These are phyloP conservation scores for Pyrenophora tritici-repentis DNA, from an alignment of 2,329 filamentous ascomycete species.

Conservation along the genomic window DNA sequence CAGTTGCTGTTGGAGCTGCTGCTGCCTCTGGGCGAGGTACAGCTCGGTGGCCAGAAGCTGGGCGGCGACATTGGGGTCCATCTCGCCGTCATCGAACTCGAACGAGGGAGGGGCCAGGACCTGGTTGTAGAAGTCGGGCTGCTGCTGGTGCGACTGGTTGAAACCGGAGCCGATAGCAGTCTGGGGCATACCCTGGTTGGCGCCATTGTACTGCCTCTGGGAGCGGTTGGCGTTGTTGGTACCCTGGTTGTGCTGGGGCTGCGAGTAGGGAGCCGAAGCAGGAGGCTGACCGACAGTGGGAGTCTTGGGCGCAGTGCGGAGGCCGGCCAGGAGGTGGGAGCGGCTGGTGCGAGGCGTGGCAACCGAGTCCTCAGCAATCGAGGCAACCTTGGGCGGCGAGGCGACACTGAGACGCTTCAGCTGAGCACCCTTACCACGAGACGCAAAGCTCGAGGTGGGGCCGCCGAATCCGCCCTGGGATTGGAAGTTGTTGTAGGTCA, in stretches of 20 bases:
- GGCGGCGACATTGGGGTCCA: slow-evolving; percentile 85
- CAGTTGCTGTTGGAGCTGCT: slow-evolving; percentile 91
- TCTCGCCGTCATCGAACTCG: slow-evolving; percentile 70
- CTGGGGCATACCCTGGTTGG: slow-evolving; percentile 58
- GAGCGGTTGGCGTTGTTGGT: slow-evolving; percentile 56
- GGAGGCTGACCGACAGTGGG: slow-evolving; percentile 68
- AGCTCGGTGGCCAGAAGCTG: slow-evolving; percentile 90
- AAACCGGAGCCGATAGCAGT: slow-evolving; percentile 63
- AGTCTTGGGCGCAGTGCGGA: slow-evolving; percentile 92
- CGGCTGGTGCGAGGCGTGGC: slow-evolving; percentile 86
- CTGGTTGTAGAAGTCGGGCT: slow-evolving; percentile 72
- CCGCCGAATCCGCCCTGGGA: slow-evolving; percentile 71
- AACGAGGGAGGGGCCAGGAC: slow-evolving; percentile 83
- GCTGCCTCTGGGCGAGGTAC: slow-evolving; percentile 92
- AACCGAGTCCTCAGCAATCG: slow-evolving; percentile 69
- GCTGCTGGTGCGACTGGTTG: slow-evolving; percentile 53
- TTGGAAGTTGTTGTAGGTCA: slow-evolving; percentile 80
- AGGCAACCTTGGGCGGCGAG: slow-evolving; percentile 69
- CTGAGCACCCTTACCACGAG: slow-evolving; percentile 80
- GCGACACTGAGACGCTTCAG: slow-evolving; percentile 88
- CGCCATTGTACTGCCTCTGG: slow-evolving; percentile 47
- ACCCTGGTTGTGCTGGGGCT: slow-evolving; percentile 56
- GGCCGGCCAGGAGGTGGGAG: slow-evolving; percentile 88
- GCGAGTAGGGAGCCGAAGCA: slow-evolving; percentile 65
- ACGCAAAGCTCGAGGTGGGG: slow-evolving; percentile 80